Base-by-base conservation (phyloP, 2,329 filamentous ascomycete species). In the Acephala macrosclerotiorum region DNA sequence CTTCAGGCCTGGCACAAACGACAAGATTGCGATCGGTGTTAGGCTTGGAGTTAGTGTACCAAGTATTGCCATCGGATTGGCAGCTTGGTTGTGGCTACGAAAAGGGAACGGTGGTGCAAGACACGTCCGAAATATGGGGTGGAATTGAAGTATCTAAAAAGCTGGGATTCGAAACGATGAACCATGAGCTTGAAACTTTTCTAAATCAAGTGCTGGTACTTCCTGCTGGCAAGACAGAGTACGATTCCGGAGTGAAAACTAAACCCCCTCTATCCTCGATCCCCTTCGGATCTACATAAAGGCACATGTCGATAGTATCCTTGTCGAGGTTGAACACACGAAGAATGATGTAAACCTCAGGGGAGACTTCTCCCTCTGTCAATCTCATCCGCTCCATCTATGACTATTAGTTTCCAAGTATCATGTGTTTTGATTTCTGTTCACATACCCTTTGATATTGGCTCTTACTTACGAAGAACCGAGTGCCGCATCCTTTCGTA, bases 381-480 rank as follows among this genome's bases (percentile, higher is more conserved):
- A 67, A 53, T 62, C 35, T 67, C 62, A 67, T 64, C 18, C 58
- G 20, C 47, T 61, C 6, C 66, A 68, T 68, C 66, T 65, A 63
- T 36, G 16, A 26, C n/a, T 33, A 40, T 68, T 25, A 65, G 60
- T 47, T 26, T 55, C 51, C 16, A 53, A 58, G 11, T 40, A 47
- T 11, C 29, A 6, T 38, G 49, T 40, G n/a, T 2, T 61, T 26
- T 33, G 9, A 20, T 33, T 25, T 29, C 20, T 18, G 76, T 77
- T 71, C 68, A 82, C 81, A 82, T 47, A 47, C 42, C 70, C 42
- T 47, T 47, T 22, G 42, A 47, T 47, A 47, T 47, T 86, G 83
- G 1, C 68, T 66, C 45, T 80, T 77, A 68, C 81, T 84, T 75
- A 85, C 78, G 57, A 75, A 85, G 62, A 86, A 85, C 0, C 78